A percentile compares a stretch with the other conserved stretches of the same genome.
phyloP scores from a whole-genome alignment of 192 early-diverging fungal species.

The Allomyces javanicus region DNA sequence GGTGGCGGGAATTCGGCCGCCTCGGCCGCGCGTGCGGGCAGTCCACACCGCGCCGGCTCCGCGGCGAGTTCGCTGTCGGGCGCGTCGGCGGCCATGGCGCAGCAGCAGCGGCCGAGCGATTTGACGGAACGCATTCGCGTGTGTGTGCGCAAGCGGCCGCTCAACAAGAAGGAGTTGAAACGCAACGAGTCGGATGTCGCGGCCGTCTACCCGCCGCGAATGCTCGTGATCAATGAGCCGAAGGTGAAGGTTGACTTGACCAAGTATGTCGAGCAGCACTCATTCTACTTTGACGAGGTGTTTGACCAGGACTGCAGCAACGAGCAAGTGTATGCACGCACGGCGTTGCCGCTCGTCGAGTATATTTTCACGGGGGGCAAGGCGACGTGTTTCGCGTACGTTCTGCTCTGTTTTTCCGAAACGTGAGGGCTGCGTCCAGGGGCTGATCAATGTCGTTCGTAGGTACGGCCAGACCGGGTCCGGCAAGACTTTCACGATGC shows the following conservation, averaged over 20 bases:
- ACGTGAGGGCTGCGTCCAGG: not conserved
- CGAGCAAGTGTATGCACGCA: slow-evolving; percentile 70
- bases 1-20: slow-evolving; percentile 1
- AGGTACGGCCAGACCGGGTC: slow-evolving; percentile 60
- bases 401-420: slow-evolving; percentile 1
- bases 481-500: slow-evolving; percentile 96
- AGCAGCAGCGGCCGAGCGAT: slow-evolving; percentile 17
- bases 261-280: slow-evolving; percentile 82
- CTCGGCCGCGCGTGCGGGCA: not conserved
- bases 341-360: slow-evolving; percentile 80
- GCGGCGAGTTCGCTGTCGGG: not conserved
- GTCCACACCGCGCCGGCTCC: not conserved
- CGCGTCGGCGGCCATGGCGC: slow-evolving; percentile 1
- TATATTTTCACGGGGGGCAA: slow-evolving; percentile 91
- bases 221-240: slow-evolving; percentile 75
- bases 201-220: slow-evolving; percentile 36
- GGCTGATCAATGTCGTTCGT: not conserved
- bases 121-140: slow-evolving; percentile 80
- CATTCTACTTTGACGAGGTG: slow-evolving; percentile 90
- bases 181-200: slow-evolving; percentile 73
- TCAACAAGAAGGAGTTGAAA: slow-evolving; percentile 70
- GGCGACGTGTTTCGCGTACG: slow-evolving; percentile 94
- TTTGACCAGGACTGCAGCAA: slow-evolving; percentile 67
- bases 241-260: slow-evolving; percentile 93
- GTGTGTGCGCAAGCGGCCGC: slow-evolving; percentile 86